These are phyloP conservation scores for Trifolium dubium DNA, from an alignment of 306 rosid species.

Conservation along the genomic window DNA sequence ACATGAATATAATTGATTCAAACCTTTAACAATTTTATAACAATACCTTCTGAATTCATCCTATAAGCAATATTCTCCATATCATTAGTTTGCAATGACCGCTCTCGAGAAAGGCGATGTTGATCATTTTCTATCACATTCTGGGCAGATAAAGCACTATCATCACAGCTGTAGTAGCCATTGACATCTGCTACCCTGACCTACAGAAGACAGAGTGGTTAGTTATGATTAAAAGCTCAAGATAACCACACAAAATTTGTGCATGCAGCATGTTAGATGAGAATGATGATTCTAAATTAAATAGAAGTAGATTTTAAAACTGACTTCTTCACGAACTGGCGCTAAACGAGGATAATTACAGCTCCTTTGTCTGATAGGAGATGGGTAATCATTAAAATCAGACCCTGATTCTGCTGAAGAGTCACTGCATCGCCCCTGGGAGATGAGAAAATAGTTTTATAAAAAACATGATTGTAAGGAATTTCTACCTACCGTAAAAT, in stretches of 20 bases:
- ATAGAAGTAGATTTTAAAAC: slow-evolving; percentile 34
- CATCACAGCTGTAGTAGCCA: slow-evolving; percentile 85
- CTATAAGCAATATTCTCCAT: slow-evolving; percentile 40
- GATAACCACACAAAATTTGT: slow-evolving; percentile 4
- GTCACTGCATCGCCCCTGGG: slow-evolving; percentile 70
- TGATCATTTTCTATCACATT: slow-evolving; percentile 44
- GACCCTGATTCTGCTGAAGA: slow-evolving; percentile 79
- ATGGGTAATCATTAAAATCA: slow-evolving; percentile 73
- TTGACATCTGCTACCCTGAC: slow-evolving; percentile 58
- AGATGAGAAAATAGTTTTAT: slow-evolving; percentile 24
- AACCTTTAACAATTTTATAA: slow-evolving; percentile 30
- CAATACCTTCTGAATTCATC: slow-evolving; percentile 65
- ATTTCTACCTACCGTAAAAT: slow-evolving; percentile 26
- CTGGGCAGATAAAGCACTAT: slow-evolving; percentile 52
- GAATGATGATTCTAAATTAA: slow-evolving; percentile 29
- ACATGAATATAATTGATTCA: slow-evolving; percentile 18
- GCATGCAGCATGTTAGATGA: slow-evolving; percentile 9
- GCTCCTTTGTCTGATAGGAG: slow-evolving; percentile 58
- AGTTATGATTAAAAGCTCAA: slow-evolving; percentile 24
- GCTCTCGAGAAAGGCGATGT: slow-evolving; percentile 43
- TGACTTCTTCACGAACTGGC: slow-evolving; percentile 85
- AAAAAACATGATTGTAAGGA: slow-evolving; percentile 4
- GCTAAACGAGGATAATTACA: slow-evolving; percentile 59
- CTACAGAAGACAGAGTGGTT: slow-evolving; percentile 41
- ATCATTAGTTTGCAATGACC: slow-evolving; percentile 40